A percentile compares a stretch with the other conserved stretches of the same genome.
These are phyloP conservation scores for Trichocomaceae sp. DNA, from an alignment of 2,329 filamentous ascomycete genomes.

Conservation along the genomic window DNA sequence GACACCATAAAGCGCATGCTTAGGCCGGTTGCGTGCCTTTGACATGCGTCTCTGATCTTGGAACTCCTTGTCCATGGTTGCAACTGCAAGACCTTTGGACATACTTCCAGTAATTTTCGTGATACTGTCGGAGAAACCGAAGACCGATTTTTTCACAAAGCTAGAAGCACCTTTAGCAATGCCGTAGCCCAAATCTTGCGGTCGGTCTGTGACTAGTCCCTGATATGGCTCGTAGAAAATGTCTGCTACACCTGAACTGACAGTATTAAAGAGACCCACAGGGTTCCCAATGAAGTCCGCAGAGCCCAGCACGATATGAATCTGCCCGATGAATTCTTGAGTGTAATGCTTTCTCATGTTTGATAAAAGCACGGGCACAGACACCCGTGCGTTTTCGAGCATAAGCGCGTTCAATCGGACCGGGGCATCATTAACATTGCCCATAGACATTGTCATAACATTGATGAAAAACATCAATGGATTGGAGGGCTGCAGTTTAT, in stretches of 20 bases:
- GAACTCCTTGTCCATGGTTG: conserved; percentile 96
- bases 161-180: conserved; percentile 95
- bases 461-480: conserved; percentile 99
- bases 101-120: conserved; percentile 96
- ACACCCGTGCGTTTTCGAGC: conserved; percentile 90
- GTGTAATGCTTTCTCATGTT: conserved; percentile 94
- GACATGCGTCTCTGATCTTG: conserved; percentile 94
- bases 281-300: conserved; percentile 97
- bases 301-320: conserved; percentile 94
- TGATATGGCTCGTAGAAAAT: conserved; percentile 99
- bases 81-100: conserved; percentile 90
- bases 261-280: conserved; percentile 95
- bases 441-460: conserved; percentile 97
- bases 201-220: conserved; percentile 88
- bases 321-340: conserved; percentile 89
- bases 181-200: conserved; percentile 88
- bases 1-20: conserved; percentile 94
- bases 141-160: conserved; percentile 98
- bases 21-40: conserved; percentile 83
- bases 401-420: conserved; percentile 89
- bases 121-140: conserved; percentile 94
- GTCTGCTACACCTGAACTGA: conserved; percentile 92
- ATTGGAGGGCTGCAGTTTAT: conserved; percentile 82
- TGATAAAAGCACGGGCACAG: conserved; percentile 71
- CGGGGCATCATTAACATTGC: conserved; percentile 96